These are phyloP conservation scores for Suaeda aralocaspica DNA, from an alignment of 148 eudicot genomes.

Conservation along the genomic window DNA sequence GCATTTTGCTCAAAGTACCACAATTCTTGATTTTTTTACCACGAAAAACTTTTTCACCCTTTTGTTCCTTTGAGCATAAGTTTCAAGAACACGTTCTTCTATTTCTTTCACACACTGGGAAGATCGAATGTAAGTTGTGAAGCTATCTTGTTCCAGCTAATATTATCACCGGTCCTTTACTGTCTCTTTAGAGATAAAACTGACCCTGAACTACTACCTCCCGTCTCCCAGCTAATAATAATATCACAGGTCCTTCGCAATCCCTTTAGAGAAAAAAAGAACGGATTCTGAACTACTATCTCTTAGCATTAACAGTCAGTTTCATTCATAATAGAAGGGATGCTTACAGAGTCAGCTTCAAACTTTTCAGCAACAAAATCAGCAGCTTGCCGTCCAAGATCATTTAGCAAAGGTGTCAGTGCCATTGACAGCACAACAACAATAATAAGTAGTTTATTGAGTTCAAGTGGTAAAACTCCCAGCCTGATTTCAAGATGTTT, in stretches of 20 bases:
- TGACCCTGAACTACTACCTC: not conserved
- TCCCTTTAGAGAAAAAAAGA: not conserved
- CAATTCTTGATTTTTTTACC: no score
- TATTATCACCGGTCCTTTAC: not conserved
- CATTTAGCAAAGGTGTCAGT: conserved; percentile 82
- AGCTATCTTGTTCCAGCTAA: not conserved
- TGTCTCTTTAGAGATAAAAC: not conserved
- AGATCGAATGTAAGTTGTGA: not conserved
- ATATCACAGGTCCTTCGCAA: no score
- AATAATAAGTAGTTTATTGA: conserved; percentile 93
- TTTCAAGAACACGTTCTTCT: not conserved
- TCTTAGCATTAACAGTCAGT: not conserved
- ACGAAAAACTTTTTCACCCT: no score
- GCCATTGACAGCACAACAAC: conserved; percentile 99
- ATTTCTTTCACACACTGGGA: not conserved
- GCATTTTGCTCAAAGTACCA: not conserved
- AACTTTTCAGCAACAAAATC: conserved; percentile 64
- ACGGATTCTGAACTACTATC: no score
- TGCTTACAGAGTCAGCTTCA: conserved; percentile 59
- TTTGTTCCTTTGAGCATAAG: not conserved
- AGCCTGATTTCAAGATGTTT: conserved; percentile 73
- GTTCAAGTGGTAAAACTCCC: conserved; percentile 94
- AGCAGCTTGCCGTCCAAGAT: conserved; percentile 80
- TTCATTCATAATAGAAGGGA: not conserved
- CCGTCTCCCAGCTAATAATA: not conserved